phyloP scores from a whole-genome alignment of 1,284 basidiomycete genomes.

The Trametes polyzona region DNA sequence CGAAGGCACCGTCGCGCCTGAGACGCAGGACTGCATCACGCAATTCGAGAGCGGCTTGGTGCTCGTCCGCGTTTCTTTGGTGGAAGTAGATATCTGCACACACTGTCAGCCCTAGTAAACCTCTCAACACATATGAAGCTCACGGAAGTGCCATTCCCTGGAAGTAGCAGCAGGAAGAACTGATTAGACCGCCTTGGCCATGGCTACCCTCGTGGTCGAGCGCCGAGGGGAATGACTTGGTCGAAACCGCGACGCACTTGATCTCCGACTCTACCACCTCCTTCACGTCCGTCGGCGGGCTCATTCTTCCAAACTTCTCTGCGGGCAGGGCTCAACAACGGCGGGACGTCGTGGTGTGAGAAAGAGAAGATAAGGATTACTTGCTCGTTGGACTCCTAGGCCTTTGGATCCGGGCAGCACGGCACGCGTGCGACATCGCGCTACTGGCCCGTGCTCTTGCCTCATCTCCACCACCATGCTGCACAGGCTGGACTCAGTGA shows the following conservation, averaged over 20 bases:
- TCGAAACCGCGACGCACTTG: slow-evolving; percentile 53
- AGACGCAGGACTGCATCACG: slow-evolving; percentile 71
- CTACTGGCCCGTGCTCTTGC: slow-evolving; percentile 3
- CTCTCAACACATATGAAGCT: not conserved
- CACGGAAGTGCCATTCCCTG: slow-evolving; percentile 83
- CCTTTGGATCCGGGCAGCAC: not conserved
- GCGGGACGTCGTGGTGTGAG: not conserved
- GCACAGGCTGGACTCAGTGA: not conserved
- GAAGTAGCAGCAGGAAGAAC: not conserved
- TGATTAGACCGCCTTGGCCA: not conserved
- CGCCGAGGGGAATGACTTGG: not conserved
- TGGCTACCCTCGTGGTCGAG: not conserved
- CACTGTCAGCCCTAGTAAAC: not conserved
- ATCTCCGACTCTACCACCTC: slow-evolving; percentile 65
- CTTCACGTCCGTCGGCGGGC: slow-evolving; percentile 57
- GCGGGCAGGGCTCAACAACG: not conserved
- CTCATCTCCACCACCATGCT: not conserved
- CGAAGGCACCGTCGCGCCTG: slow-evolving; percentile 72
- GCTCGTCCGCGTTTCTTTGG: slow-evolving; percentile 64
- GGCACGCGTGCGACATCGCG: slow-evolving; percentile 4
- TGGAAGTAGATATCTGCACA: slow-evolving; percentile 74
- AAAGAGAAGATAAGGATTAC: not conserved
- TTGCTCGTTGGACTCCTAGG: not conserved
- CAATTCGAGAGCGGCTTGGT: slow-evolving; percentile 65
- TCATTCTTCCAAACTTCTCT: slow-evolving; percentile 25